phyloP scores from a whole-genome alignment of 306 rosid species.

The Vigna angularis region DNA sequence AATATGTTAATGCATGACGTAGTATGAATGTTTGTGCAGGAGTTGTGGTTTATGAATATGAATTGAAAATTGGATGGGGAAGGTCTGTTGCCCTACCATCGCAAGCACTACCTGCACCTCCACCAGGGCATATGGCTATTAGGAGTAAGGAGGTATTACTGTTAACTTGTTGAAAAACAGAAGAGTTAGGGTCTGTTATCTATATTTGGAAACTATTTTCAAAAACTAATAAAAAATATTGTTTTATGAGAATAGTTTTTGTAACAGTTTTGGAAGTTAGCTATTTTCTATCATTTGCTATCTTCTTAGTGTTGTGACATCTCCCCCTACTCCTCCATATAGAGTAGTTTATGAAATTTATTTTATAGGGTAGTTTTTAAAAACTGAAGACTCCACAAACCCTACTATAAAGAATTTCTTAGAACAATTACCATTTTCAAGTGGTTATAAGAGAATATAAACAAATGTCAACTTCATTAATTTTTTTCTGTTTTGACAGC shows the following conservation, averaged over 20 bases:
- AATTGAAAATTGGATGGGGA: slow-evolving; percentile 99
- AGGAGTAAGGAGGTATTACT: slow-evolving; percentile 95
- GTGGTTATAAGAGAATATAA: not conserved
- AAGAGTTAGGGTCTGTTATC: not conserved
- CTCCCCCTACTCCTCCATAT: not conserved
- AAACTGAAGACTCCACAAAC: not conserved
- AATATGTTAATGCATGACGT: slow-evolving; percentile 33
- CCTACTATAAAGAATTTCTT: not conserved
- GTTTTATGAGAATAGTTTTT: not conserved
- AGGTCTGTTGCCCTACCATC: slow-evolving; percentile 98
- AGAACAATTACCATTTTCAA: slow-evolving; percentile 4
- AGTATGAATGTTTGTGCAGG: slow-evolving; percentile 65
- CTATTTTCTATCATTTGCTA: not conserved
- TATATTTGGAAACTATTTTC: not conserved
- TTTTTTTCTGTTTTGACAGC: too few species aligned
- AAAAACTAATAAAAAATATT: not conserved
- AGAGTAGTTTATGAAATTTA: not conserved
- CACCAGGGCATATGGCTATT: slow-evolving; percentile 99
- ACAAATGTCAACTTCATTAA: too few species aligned
- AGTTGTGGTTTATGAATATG: slow-evolving; percentile 97
- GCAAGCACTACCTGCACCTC: slow-evolving; percentile 98
- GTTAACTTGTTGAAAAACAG: slow-evolving; percentile 13
- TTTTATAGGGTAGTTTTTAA: not conserved
- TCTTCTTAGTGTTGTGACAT: not conserved
- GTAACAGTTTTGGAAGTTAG: not conserved